A percentile compares a stretch with the other conserved stretches of the same genome.
Evolutionary conservation across 2,329 filamentous ascomycete species (phyloP).

Genomic region (Exophiala sideris): DNA sequence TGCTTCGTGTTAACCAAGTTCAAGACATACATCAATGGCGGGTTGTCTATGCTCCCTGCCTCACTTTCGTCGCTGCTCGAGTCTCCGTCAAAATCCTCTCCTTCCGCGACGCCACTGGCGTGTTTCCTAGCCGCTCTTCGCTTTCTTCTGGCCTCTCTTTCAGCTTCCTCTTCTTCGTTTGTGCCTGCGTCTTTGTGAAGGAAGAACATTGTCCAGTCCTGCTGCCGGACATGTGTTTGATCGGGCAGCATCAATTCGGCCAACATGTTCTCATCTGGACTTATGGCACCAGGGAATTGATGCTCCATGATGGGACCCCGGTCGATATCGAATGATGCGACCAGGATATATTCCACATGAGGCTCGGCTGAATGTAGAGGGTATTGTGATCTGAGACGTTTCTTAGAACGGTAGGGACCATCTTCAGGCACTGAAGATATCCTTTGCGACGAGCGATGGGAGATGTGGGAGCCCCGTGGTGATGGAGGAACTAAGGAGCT

Average conservation of each 20-base stretch:
- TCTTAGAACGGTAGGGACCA: slow-evolving; percentile 31
- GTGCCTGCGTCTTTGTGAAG: slow-evolving; percentile 89
- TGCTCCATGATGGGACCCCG: slow-evolving; percentile 97
- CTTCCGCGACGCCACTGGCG: slow-evolving; percentile 49
- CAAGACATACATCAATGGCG: slow-evolving; percentile 91
- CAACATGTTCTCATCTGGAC: slow-evolving; percentile 95
- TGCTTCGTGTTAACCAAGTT: slow-evolving; percentile 98
- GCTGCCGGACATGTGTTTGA: slow-evolving; percentile 87
- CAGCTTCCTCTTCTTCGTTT: slow-evolving; percentile 69
- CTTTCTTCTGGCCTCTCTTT: slow-evolving; percentile 44
- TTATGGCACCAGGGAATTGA: slow-evolving; percentile 91
- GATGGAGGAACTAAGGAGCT: slow-evolving; percentile 53
- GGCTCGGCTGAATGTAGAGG: slow-evolving; percentile 73
- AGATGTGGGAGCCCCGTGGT: slow-evolving; percentile 42
- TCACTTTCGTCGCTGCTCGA: slow-evolving; percentile 55
- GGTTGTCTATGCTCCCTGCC: slow-evolving; percentile 71
- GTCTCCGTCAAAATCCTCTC: slow-evolving; percentile 39
- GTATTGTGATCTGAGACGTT: slow-evolving; percentile 69
- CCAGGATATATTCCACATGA: slow-evolving; percentile 98
- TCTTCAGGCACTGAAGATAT: slow-evolving; percentile 34
- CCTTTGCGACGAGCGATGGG: slow-evolving; percentile 35
- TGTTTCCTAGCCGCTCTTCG: slow-evolving; percentile 33
- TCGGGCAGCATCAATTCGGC: slow-evolving; percentile 98
- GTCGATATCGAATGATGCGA: slow-evolving; percentile 96
- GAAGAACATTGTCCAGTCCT: slow-evolving; percentile 99